Conservation (phyloP, 257 asterid species). For the Coffea eugenioides region DNA sequence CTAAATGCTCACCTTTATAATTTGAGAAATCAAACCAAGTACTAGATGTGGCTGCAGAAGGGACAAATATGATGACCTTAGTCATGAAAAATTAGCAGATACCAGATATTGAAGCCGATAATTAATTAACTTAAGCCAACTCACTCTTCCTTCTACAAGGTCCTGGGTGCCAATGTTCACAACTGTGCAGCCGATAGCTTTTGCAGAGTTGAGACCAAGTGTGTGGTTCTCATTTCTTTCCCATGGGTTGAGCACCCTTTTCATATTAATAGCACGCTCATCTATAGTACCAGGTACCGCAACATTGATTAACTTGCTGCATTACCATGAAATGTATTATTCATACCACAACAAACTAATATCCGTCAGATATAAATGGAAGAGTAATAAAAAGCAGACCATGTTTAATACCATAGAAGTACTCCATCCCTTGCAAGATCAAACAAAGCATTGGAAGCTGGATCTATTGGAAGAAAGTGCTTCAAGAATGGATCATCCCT, state of each 20-base stretch:
- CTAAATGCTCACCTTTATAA: slow-evolving; percentile 70
- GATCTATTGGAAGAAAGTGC: slow-evolving; percentile 92
- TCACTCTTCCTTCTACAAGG: slow-evolving; percentile 95
- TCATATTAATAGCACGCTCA: slow-evolving; percentile 87
- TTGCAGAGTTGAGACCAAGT: slow-evolving; percentile 94
- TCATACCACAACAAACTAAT: slow-evolving; percentile 11
- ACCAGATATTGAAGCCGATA: slow-evolving; percentile 8
- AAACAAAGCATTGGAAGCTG: slow-evolving; percentile 64
- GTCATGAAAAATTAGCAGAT: not conserved
- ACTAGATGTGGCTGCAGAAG: slow-evolving; percentile 86
- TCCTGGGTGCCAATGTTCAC: slow-evolving; percentile 94
- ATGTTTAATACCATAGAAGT: slow-evolving; percentile 65
- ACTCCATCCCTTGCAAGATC: slow-evolving; percentile 94
- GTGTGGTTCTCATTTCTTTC: slow-evolving; percentile 96
- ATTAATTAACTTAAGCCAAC: slow-evolving; percentile 32
- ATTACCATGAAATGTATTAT: slow-evolving; percentile 14
- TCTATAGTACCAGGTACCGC: slow-evolving; percentile 92
- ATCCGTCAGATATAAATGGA: slow-evolving; percentile 10
- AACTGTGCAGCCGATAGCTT: slow-evolving; percentile 96
- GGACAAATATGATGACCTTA: slow-evolving; percentile 9
- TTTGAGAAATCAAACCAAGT: slow-evolving; percentile 95
- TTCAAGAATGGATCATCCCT: slow-evolving; percentile 89
- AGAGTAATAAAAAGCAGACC: slow-evolving; percentile 24
- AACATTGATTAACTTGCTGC: slow-evolving; percentile 93
- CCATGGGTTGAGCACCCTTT: slow-evolving; percentile 88